phyloP scores from a whole-genome alignment of 352 stramenopile species.

The Phytophthora pseudosyringae region DNA sequence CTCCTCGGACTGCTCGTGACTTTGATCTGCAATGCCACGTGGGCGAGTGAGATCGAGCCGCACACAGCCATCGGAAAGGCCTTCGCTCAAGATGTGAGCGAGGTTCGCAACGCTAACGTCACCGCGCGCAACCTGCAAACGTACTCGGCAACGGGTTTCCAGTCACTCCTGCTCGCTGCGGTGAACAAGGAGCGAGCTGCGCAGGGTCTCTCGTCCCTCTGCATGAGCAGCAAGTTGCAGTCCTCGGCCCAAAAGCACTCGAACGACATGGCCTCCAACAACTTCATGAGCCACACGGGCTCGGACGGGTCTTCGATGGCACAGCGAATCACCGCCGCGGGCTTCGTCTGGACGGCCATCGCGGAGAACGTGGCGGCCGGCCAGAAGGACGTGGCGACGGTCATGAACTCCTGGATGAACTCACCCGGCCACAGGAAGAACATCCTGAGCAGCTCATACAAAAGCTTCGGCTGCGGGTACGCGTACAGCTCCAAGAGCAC shows the following conservation, averaged over 20 bases:
- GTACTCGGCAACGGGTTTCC: constrained; percentile 27
- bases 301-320: constrained; percentile 51
- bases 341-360: constrained; percentile 55
- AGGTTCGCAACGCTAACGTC: constrained; percentile 4
- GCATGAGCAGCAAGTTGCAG: constrained; percentile 47
- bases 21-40: constrained; percentile 11
- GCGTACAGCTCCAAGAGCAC: constrained; percentile 34
- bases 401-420: constrained; percentile 69
- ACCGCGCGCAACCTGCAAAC: constrained; percentile 29
- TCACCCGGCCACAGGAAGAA: constrained; percentile 52
- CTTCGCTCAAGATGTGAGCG: constrained; percentile 5
- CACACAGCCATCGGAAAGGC: constrained; percentile 2
- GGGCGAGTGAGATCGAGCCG: background rate
- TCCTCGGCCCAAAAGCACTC: constrained; percentile 37
- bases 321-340: constrained; percentile 44
- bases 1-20: constrained; percentile 14
- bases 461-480: constrained; percentile 38
- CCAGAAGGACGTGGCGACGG: constrained; percentile 43
- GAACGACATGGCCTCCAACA: constrained; percentile 48
- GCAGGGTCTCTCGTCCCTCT: constrained; percentile 35
- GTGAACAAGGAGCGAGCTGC: constrained; percentile 59
- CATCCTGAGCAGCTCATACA: constrained; percentile 42
- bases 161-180: constrained; percentile 45
- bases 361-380: constrained; percentile 65
- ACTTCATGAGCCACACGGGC: constrained; percentile 62